These are phyloP conservation scores for Leptomonas pyrrhocoris DNA, from an alignment of 208 protist genomes.

Conservation along the genomic window DNA sequence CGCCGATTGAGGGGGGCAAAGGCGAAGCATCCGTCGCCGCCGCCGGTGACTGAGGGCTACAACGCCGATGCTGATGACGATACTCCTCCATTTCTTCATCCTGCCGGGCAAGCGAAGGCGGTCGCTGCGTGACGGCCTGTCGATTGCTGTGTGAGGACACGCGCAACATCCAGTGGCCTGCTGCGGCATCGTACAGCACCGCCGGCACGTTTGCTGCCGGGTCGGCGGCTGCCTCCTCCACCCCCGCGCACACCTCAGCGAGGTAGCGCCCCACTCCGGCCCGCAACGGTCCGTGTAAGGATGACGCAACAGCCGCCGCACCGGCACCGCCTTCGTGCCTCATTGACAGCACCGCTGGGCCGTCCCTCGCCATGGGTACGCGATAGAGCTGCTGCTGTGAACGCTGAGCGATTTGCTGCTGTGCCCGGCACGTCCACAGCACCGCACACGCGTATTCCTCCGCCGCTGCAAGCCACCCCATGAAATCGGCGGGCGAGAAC, in stretches of 20 bases:
- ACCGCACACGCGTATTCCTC: slow-evolving; percentile 14
- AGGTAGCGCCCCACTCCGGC: slow-evolving; percentile 13
- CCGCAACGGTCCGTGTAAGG: slow-evolving; percentile 8
- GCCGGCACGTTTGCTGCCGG: slow-evolving; percentile 35
- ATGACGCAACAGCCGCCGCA: not conserved
- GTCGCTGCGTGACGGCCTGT: not conserved
- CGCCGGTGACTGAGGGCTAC: too few relatives aligned
- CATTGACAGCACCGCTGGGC: too few relatives aligned
- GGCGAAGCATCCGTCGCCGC: not conserved
- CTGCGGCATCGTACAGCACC: slow-evolving; percentile 44
- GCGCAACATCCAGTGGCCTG: slow-evolving; percentile 65
- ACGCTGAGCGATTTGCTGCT: slow-evolving; percentile 11
- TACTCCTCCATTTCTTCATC: too few relatives aligned
- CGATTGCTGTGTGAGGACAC: not conserved
- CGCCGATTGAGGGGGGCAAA: not conserved
- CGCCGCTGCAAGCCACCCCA: slow-evolving; percentile 16
- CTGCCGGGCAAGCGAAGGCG: too few relatives aligned
- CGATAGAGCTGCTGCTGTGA: not conserved
- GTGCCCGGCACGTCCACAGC: slow-evolving; percentile 11
- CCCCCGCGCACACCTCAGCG: not conserved
- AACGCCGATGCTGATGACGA: too few relatives aligned
- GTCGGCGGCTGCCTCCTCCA: not conserved
- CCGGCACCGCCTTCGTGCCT: not conserved
- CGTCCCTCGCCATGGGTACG: too few relatives aligned
- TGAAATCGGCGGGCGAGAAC: slow-evolving; percentile 20